Evolutionary conservation across 805 yeast species (phyloP).

Genomic region (Candida corydali): DNA sequence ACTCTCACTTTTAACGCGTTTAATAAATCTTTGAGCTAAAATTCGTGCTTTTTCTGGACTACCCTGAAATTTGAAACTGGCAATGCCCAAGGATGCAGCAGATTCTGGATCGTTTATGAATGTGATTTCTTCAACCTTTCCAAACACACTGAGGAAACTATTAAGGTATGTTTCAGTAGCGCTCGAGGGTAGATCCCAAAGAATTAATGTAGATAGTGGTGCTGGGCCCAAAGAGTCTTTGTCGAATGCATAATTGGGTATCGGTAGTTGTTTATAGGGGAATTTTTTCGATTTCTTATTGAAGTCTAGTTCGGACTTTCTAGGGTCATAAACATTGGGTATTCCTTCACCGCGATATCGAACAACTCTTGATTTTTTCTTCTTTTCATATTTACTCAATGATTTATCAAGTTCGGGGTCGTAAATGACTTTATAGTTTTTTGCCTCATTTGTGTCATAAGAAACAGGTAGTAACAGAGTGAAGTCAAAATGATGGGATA

Average conservation of each 20-base stretch:
- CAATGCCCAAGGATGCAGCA: constrained; percentile 77
- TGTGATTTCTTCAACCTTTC: constrained; percentile 56
- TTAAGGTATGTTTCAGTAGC: constrained; percentile 42
- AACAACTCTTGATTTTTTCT: constrained; percentile 34
- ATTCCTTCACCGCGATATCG: constrained; percentile 30
- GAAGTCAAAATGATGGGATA: constrained; percentile 27
- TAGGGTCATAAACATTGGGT: constrained; percentile 35
- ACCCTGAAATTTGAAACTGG: constrained; percentile 60
- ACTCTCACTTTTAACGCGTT: constrained; percentile 21
- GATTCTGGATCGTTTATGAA: constrained; percentile 65
- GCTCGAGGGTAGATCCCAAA: constrained; percentile 60
- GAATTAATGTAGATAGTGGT: constrained; percentile 65
- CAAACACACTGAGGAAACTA: constrained; percentile 59
- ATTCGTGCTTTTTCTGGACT: constrained; percentile 41
- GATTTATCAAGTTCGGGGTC: constrained; percentile 44
- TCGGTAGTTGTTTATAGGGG: constrained; percentile 40
- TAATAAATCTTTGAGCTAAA: constrained; percentile 29
- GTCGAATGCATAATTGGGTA: constrained; percentile 51
- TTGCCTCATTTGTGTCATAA: constrained; percentile 15
- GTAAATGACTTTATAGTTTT: constrained; percentile 42
- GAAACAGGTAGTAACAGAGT: constrained; percentile 9
- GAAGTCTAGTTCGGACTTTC: constrained; percentile 25
- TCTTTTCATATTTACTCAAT: constrained; percentile 28
- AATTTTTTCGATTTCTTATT: constrained; percentile 36
- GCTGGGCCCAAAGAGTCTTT: constrained; percentile 69